Evolutionary conservation across 768 basidiomycete species (phyloP), one percentile per base, ranked within the genome.

Genomic region (Gymnopilus junonius): DNA sequence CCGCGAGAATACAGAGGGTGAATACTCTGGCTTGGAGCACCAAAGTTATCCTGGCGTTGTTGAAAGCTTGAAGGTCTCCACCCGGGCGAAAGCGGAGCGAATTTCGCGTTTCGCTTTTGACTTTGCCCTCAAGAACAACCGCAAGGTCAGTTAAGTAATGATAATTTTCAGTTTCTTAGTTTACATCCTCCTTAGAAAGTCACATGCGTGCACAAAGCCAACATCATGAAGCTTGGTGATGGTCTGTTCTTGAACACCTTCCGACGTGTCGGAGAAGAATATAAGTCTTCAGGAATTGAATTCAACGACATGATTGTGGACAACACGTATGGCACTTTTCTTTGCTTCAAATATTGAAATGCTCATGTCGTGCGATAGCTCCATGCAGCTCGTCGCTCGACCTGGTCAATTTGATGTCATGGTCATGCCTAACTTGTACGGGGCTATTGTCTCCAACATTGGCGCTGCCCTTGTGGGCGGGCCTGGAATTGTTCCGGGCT

Each of bases 201-300:
- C 69, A 99, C 97, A 42, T 98, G 96, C 73, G 95, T 99, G 46
- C 97, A 99, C 88, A 99, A 99, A 80, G 97, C 97, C 71, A 99
- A 99, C 84, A 99, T 99, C 84, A 99, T 99, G 97, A 99, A 99
- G 79, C 90, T 98, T 70, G 97, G 97, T 76, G 97, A 99, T 73
- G 97, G 97, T 77, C 87, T 99, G 43, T 99, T 99, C 90, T 86
- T 99, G 70, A 96, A 95, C 79, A 99, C 96, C 23, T 99, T 98
- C 89, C 93, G 95, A 69, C 86, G 89, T 63, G 87, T 99, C 63
- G 97, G 95, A 34, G 94, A 99, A 77, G 97, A 98, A 75, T 99
- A 99, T 86, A 92, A 88, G 78, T 90, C 89, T 57, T 83, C 90
- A 45, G 97, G 97, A 45, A 96, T 99, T 72, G 86, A 87, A 68